phyloP scores from a whole-genome alignment of 2,329 filamentous ascomycete species.

The Magnaporthales sp. region DNA sequence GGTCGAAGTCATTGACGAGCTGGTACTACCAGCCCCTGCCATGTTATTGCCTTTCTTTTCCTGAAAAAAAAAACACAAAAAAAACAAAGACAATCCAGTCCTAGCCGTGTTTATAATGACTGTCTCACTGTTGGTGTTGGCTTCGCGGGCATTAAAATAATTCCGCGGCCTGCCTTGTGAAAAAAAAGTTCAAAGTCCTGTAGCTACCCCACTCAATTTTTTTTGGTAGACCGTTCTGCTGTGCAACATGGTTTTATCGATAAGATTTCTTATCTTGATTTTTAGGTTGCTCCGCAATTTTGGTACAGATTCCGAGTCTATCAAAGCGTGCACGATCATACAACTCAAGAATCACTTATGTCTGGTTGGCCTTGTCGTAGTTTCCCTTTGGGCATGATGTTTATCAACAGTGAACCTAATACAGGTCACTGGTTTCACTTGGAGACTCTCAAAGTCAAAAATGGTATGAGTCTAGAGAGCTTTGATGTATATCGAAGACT shows the following conservation, averaged over 20 bases:
- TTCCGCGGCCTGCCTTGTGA: not conserved
- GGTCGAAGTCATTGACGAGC: conserved; percentile 54
- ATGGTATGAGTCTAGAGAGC: not conserved
- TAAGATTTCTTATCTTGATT: not conserved
- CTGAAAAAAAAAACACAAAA: no score
- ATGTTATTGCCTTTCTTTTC: conserved; percentile 13
- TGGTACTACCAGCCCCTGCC: conserved; percentile 35
- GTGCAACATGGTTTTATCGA: not conserved
- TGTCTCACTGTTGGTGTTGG: not conserved
- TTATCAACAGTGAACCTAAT: not conserved
- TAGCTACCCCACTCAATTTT: not conserved
- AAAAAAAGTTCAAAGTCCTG: not conserved
- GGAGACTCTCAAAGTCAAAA: not conserved
- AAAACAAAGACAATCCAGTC: no score
- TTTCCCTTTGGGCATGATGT: not conserved
- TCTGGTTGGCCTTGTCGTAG: not conserved
- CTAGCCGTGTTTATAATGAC: not conserved
- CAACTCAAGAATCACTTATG: not conserved
- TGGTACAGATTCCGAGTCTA: no score
- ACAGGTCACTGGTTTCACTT: not conserved
- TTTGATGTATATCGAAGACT: not conserved
- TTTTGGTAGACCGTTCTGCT: not conserved
- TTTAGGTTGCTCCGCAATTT: not conserved
- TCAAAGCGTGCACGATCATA: not conserved
- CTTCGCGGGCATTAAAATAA: not conserved